Evolutionary conservation across 352 stramenopile genomes (phyloP), one percentile per base, ranked within the genome.

Genomic region (Phytophthora crassamura): DNA sequence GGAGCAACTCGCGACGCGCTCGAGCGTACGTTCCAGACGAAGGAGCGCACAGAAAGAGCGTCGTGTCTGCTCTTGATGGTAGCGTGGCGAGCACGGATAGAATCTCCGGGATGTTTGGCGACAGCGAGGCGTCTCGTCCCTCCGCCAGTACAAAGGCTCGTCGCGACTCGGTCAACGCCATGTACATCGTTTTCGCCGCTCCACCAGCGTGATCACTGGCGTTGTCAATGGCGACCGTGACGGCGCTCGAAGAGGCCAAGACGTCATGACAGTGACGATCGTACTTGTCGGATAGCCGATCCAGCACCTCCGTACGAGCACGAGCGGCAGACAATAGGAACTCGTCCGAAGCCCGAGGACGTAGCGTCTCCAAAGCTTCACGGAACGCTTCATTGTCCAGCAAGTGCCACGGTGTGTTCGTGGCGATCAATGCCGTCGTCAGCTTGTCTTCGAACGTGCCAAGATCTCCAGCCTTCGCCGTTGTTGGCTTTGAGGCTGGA

Each of bases 351-450:
- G 53, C 16, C 7, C 25, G 25, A 28, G 59, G 48, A 18, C 43
- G 52, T 28, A 80, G 28, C 7, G 40, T 45, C 16, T 59, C 47
- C 49, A 80, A 67, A 1, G 69, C 72, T 16, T 71, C 43, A 25
- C 42, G 60, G 50, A 80, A 80, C 5, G 63, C 22, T 9, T n/a
- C 18, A 38, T 75, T 69, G 46, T 80, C 72, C 11, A 80, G 28
- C 20, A 80, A 51, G 3, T 32, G 53, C 68, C 68, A 80, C 0
- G 68, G 68, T 2, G 61, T 36, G 7, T 59, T 57, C 1, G 50
- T 65, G 1, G 64, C 42, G 28, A 80, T 49, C 38, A 80, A n/a
- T 30, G 72, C 72, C 25, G 52, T 49, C 12, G 72, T 75, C 15
- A 80, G 47, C 40, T 80, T 69, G 2, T 80, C 65, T 16, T 80